Conservation (phyloP, 1,284 basidiomycete genomes). For the Hypsizygus ulmarius region DNA sequence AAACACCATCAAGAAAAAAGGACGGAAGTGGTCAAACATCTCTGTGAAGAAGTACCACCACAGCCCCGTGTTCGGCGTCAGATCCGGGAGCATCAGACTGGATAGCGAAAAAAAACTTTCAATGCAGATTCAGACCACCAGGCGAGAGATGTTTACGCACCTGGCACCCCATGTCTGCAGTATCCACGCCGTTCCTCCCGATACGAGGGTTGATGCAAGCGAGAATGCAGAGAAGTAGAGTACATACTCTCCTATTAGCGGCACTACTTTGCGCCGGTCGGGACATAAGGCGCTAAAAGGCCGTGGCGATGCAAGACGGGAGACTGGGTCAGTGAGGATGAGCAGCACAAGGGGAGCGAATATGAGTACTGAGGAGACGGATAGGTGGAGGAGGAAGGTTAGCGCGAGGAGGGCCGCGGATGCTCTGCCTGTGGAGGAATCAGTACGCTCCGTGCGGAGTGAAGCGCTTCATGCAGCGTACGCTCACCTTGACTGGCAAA, state of each 20-base stretch:
- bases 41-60: slow-evolving; percentile 99
- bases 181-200: slow-evolving; percentile 67
- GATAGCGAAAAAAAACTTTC: neutral
- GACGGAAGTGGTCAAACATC: slow-evolving; percentile 97
- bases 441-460: slow-evolving; percentile 1
- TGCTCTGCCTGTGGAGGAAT: slow-evolving; percentile 42
- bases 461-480: neutral
- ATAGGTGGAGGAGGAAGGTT: slow-evolving; percentile 69
- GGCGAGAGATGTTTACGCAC: too few relatives aligned
- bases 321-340: slow-evolving; percentile 55
- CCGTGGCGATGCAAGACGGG: slow-evolving; percentile 62
- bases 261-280: slow-evolving; percentile 33
- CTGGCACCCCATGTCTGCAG: slow-evolving; percentile 80
- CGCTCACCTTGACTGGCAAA: slow-evolving; percentile 66
- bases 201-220: slow-evolving; percentile 48
- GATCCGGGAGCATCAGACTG: slow-evolving; percentile 74
- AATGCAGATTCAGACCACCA: too few relatives aligned
- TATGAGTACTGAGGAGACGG: slow-evolving; percentile 69
- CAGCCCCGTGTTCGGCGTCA: slow-evolving; percentile 91
- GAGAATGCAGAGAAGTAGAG: slow-evolving; percentile 50
- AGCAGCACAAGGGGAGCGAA: slow-evolving; percentile 69
- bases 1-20: slow-evolving; percentile 96
- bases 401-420: slow-evolving; percentile 61
- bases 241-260: slow-evolving; percentile 48
- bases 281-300: slow-evolving; percentile 31